Evolutionary conservation across 2,329 filamentous ascomycete genomes (phyloP).

Genomic region (Botrytis fragariae): DNA sequence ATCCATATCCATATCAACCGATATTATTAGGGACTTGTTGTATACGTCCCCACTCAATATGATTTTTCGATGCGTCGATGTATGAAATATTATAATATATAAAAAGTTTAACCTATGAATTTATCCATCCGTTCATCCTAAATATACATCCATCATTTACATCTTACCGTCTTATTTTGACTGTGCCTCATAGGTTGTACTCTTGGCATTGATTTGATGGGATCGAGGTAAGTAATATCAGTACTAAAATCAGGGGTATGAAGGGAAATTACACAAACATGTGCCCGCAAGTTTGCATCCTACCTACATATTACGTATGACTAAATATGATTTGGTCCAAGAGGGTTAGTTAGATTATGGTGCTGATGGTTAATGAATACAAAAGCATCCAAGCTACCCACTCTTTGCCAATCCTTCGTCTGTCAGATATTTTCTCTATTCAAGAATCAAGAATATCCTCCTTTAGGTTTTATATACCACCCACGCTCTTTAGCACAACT

Average conservation of each 20-base stretch:
- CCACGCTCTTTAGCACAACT: constrained; percentile 3
- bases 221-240: neutral
- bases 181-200: neutral
- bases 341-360: neutral
- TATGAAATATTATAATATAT: neutral
- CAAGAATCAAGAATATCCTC: constrained; percentile 1
- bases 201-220: neutral
- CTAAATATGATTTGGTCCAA: neutral
- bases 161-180: neutral
- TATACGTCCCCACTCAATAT: neutral
- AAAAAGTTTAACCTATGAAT: neutral
- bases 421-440: constrained; percentile 4
- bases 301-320: neutral
- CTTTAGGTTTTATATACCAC: constrained; percentile 1
- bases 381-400: constrained; percentile 8
- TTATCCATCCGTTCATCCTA: neutral
- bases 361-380: neutral
- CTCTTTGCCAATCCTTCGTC: neutral
- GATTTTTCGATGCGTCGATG: neutral
- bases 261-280: constrained; percentile 13
- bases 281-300: neutral
- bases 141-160: neutral
- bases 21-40: neutral
- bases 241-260: neutral
- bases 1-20: neutral